Conservation (phyloP, 225 moss, liverwort and hornwort species). For the Physcomitrellopsis africana region DNA sequence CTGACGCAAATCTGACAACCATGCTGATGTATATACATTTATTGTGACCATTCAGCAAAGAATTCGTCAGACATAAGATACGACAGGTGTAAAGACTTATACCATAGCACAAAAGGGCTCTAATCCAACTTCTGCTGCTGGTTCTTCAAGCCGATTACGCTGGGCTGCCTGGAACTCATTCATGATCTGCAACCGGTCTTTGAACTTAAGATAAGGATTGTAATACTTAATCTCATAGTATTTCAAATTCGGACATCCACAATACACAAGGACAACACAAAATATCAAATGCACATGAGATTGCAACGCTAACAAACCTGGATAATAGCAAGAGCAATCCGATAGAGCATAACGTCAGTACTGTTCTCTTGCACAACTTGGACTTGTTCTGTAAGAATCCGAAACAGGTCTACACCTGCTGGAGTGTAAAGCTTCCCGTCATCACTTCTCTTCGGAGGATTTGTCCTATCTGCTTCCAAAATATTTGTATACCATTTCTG, state of each 20-base stretch:
- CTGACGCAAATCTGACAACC: background rate
- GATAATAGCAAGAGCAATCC: slow-evolving; percentile 92
- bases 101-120: slow-evolving; percentile 97
- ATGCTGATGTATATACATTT: background rate
- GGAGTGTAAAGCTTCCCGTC: slow-evolving; percentile 94
- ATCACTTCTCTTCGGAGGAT: slow-evolving; percentile 94
- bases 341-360: slow-evolving; percentile 97
- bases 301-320: slow-evolving; percentile 58
- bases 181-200: slow-evolving; percentile 75
- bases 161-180: slow-evolving; percentile 95
- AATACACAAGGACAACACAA: background rate
- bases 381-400: slow-evolving; percentile 92
- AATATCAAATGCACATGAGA: background rate
- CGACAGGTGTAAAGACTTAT: slow-evolving; percentile 29
- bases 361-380: slow-evolving; percentile 99
- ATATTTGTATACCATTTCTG: slow-evolving; percentile 99
- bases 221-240: background rate
- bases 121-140: slow-evolving; percentile 91
- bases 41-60: background rate
- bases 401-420: slow-evolving; percentile 95
- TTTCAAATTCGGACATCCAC: slow-evolving; percentile 3
- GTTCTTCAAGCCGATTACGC: slow-evolving; percentile 93
- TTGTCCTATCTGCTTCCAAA: slow-evolving; percentile 85
- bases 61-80: background rate
- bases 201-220: slow-evolving; percentile 11